Evolutionary conservation across 2,329 filamentous ascomycete species (phyloP), one percentile per base, ranked within the genome.

Genomic region (Pseudocercospora musae): DNA sequence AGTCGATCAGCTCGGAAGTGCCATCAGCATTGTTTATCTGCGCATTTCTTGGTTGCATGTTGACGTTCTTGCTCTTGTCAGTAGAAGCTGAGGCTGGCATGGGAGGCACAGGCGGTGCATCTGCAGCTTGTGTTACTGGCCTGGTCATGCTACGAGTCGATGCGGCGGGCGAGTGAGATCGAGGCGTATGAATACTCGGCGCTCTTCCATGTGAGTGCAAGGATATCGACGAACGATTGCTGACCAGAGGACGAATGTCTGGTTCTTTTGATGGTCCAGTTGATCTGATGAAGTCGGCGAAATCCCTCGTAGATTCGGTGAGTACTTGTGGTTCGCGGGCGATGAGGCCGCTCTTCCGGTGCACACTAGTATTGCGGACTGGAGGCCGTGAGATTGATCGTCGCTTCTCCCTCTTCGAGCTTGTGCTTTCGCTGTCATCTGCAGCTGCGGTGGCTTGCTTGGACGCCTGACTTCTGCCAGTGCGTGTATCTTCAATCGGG

Each of bases 1-100:
- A 98, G 74, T 98, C 93, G 68, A 97, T 96, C 62, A 99, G 80
- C 64, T 97, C 95, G 11, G 91, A 90, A 60, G 88, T 96, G 67
- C 88, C 88, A 55, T 87, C 83, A 15, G 87, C 83, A 46, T 83
- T 81, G 64, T 55, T 59, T 27, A 92, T 88, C 54, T 92, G 89
- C 62, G 94, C 71, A 27, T 58, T 65, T 56, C 72, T 66, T 13
- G 73, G 66, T 62, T 73, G 69, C 66, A 70, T 65, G 50, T 61
- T 66, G 58, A 62, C 56, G 56, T 62, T 68, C 37, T 65, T 64
- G 54, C 59, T 57, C 50, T 64, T 67, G 50, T 52, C 62, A 15
- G 40, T 20, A 15, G 71, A 68, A 46, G 73, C 62, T 4, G 65
- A 59, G 1, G 58, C 53, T 10, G 72, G 71, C 23, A 74, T 61